Evolutionary conservation across 78 protist genomes (phyloP), one percentile per base, ranked within the genome.

Genomic region (Chrysochromulina parva): DNA sequence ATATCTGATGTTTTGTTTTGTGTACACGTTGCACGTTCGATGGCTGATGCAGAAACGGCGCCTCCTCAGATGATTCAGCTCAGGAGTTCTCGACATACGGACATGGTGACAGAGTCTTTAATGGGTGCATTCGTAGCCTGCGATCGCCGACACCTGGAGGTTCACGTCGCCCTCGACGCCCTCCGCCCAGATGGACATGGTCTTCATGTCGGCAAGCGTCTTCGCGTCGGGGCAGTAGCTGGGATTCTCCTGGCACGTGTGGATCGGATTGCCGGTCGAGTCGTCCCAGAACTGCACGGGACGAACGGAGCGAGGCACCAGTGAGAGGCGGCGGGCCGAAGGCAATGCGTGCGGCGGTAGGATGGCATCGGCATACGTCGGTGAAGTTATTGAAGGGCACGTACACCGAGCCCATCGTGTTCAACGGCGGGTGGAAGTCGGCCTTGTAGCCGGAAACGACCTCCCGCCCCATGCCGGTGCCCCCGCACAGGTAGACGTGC

Each of bases 401-500:
- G 24, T 7, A 58, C 24, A 58, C 62, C 7, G 62, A 6, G 28
- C 24, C 82, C 26, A 48, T 48, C 11, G 13, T 16, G 1, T 16
- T 4, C 20, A 19, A 1, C 13, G 82, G 3, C 57, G 82, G 57
- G 28, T 9, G 13, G 57, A 74, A 1, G 57, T 74, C 26, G 26
- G 82, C 53, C 57, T 74, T 74, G 82, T 74, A 74, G 13, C 82
- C 22, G 3, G 13, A 28, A 50, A 9, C 65, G 38, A 38, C 38
- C 38, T 38, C 80, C 9, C 80, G 76, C 19, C 90, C 90, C 90
- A 86, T 86, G 24, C 54, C 10, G 20, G 90, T 62, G 74, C 90
- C 73, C 22, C 90, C 90, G 60, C 90, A 87, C 20, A 87, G 16
- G 60, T 53, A 87, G 16, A 87, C 7, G 78, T 87, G 50, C 52